These are phyloP conservation scores for Vararia minispora DNA, from an alignment of 768 basidiomycete genomes.

Conservation along the genomic window DNA sequence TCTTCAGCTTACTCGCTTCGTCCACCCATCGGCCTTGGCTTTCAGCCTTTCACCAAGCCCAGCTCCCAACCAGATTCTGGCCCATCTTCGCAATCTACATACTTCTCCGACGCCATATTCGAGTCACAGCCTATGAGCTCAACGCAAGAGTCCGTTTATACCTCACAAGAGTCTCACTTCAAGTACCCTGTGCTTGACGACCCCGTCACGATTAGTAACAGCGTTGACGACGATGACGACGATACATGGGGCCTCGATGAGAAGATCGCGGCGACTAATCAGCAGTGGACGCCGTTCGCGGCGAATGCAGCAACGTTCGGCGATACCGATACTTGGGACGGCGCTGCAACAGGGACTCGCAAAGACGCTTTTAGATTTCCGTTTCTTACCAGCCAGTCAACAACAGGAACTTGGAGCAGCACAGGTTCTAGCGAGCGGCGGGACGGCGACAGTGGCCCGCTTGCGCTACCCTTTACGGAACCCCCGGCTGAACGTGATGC, in stretches of 20 bases:
- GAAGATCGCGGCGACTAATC: conserved; percentile 40
- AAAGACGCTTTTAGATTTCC: too few species aligned
- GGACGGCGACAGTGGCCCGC: too few species aligned
- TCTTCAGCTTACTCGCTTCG: conserved; percentile 31
- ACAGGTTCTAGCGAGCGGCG: too few species aligned
- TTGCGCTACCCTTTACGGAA: too few species aligned
- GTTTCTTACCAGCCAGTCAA: too few species aligned
- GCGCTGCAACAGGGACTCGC: too few species aligned
- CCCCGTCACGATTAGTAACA: conserved; percentile 11
- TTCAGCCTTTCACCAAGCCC: conserved; percentile 17
- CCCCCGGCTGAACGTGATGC: too few species aligned
- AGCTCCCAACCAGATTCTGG: conserved; percentile 25
- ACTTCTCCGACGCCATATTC: conserved; percentile 40
- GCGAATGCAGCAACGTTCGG: conserved; percentile 30
- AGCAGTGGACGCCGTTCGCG: conserved; percentile 50
- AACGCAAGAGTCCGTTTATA: conserved; percentile 50
- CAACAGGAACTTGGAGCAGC: too few species aligned
- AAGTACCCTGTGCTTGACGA: conserved; percentile 6
- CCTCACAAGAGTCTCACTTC: conserved; percentile 18
- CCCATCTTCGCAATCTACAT: conserved; percentile 45
- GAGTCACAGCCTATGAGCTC: conserved; percentile 45
- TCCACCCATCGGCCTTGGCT: conserved; percentile 33
- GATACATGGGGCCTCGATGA: conserved; percentile 74
- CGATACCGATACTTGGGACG: conserved; percentile 71
- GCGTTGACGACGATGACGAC: conserved; percentile 40